Conservation (phyloP, 2,329 filamentous ascomycete species). For the Aspergillus phoenicis region DNA sequence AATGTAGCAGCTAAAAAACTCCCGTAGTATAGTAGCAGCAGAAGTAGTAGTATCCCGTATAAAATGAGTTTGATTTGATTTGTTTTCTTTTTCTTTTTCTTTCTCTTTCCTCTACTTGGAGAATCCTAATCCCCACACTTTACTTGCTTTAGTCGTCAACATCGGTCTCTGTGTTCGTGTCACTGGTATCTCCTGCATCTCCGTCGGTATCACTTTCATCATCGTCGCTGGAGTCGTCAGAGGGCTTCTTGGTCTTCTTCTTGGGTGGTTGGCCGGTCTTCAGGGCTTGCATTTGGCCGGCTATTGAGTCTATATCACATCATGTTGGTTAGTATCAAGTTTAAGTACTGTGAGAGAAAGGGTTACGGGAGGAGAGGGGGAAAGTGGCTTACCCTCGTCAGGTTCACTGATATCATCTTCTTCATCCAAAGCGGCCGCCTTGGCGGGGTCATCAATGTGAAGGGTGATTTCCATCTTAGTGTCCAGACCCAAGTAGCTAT, state of each 20-base stretch:
- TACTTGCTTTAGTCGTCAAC: constrained; percentile 62
- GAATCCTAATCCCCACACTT: neutral
- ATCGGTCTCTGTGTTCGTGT: constrained; percentile 72
- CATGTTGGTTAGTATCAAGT: constrained; percentile 17
- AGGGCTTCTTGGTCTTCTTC: constrained; percentile 59
- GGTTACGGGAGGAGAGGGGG: constrained; percentile 23
- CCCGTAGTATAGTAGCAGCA: no score
- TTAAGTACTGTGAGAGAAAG: constrained; percentile 9
- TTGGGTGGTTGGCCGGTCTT: constrained; percentile 67
- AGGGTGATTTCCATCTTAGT: constrained; percentile 88
- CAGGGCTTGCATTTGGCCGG: constrained; percentile 85
- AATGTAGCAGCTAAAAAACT: no score
- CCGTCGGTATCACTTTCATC: constrained; percentile 67
- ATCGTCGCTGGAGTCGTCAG: constrained; percentile 64
- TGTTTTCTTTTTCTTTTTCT: neutral
- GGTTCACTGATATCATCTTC: constrained; percentile 98
- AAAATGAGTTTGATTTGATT: neutral
- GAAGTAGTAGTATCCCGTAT: no score
- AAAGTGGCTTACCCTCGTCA: constrained; percentile 77
- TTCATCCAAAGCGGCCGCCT: constrained; percentile 75
- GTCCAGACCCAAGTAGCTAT: constrained; percentile 94
- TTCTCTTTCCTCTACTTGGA: constrained; percentile 2
- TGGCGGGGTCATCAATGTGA: constrained; percentile 83
- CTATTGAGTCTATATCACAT: constrained; percentile 70
- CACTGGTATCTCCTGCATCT: constrained; percentile 58